Conservation (phyloP, 176 grass and related monocot genomes). For the Melocanna baccifera region DNA sequence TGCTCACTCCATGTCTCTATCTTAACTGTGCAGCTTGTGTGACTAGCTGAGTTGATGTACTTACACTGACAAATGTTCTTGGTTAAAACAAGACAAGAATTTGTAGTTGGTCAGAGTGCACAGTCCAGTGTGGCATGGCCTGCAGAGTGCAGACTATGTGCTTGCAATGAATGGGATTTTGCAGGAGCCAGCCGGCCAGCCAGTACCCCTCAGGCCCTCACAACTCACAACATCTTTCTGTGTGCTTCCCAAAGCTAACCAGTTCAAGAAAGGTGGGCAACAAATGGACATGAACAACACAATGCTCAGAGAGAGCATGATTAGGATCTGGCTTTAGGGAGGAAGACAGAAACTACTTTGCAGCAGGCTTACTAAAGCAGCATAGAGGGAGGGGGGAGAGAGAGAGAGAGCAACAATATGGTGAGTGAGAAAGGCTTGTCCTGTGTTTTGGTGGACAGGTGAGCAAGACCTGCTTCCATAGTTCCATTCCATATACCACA, state of each 20-base stretch:
- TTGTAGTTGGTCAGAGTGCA: neutral
- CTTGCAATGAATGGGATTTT: neutral
- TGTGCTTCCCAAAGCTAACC: neutral
- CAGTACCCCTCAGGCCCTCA: neutral
- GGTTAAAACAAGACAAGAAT: neutral
- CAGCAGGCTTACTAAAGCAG: constrained; percentile 1
- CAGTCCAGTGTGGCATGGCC: neutral
- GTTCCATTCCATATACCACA: neutral
- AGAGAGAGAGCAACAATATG: neutral
- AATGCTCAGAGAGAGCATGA: neutral
- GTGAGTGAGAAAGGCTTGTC: neutral
- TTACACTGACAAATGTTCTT: neutral
- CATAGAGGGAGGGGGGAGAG: neutral
- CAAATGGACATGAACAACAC: neutral
- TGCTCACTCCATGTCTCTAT: no score
- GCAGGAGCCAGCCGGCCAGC: neutral
- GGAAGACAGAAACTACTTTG: neutral
- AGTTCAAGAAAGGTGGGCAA: neutral
- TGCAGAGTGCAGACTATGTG: neutral
- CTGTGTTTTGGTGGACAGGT: neutral
- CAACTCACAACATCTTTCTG: neutral
- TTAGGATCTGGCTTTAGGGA: neutral
- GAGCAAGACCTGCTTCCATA: neutral
- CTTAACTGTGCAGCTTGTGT: no score
- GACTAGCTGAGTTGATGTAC: neutral